Conservation (phyloP, 192 early-diverging fungal genomes). For the Backusella macrospora region DNA sequence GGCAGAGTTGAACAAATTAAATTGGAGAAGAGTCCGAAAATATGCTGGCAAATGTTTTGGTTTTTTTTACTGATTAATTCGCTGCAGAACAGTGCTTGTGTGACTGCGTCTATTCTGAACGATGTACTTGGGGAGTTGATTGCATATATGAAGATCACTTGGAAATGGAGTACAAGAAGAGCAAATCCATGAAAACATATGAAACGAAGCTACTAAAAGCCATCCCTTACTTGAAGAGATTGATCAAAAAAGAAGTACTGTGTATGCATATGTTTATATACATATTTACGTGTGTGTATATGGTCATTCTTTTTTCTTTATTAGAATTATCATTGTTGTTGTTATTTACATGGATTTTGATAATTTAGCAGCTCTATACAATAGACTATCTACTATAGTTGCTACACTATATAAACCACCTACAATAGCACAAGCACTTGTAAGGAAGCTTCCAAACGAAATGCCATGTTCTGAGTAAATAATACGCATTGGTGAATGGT, state of each 20-base stretch:
- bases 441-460: slow-evolving; percentile 84
- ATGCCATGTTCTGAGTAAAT: slow-evolving; percentile 78
- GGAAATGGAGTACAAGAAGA: slow-evolving; percentile 9
- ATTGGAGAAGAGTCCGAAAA: too few species aligned
- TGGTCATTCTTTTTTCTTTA: neutral
- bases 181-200: neutral
- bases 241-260: neutral
- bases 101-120: slow-evolving; percentile 1
- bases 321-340: neutral
- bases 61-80: too few species aligned
- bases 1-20: too few species aligned
- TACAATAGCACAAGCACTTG: slow-evolving; percentile 89
- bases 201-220: neutral
- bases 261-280: neutral
- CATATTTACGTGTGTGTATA: neutral
- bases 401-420: slow-evolving; percentile 96
- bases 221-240: slow-evolving; percentile 6
- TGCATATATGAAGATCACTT: slow-evolving; percentile 14
- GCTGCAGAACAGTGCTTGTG: too few species aligned
- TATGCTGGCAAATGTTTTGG: too few species aligned
- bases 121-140: slow-evolving; percentile 1
- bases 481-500: slow-evolving; percentile 95
- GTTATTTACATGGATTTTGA: slow-evolving; percentile 16
- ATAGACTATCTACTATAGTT: slow-evolving; percentile 78
- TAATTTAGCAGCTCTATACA: slow-evolving; percentile 78